A percentile compares a stretch with the other conserved stretches of the same genome.
Evolutionary conservation across 2,329 filamentous ascomycete genomes (phyloP).

Genomic region (Phaeomoniella chlamydospora): DNA sequence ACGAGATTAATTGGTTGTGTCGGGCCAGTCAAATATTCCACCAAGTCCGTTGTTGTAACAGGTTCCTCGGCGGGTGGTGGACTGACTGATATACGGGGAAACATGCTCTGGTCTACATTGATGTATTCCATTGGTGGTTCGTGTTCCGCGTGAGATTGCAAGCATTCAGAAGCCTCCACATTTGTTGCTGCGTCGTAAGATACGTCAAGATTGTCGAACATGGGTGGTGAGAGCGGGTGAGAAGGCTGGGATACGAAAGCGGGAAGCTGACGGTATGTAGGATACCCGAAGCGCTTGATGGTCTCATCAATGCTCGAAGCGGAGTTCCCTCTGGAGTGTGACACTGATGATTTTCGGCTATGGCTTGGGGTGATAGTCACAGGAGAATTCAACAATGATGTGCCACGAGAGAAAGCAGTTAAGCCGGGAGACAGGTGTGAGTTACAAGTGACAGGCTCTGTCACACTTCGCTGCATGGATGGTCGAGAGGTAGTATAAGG

Average conservation of each 20-base stretch:
- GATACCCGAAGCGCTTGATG: constrained; percentile 61
- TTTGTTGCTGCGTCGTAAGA: constrained; percentile 24
- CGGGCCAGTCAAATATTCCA: constrained; percentile 61
- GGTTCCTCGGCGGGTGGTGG: constrained; percentile 4
- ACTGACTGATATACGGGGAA: constrained; percentile 16
- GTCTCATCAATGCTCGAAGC: constrained; percentile 54
- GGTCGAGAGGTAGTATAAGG: constrained; percentile 32
- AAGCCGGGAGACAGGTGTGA: constrained; percentile 25
- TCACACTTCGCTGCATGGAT: constrained; percentile 27
- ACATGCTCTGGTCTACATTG: neutral
- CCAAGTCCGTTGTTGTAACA: constrained; percentile 47
- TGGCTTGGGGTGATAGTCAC: constrained; percentile 36
- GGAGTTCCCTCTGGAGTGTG: constrained; percentile 46
- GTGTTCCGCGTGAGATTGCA: neutral
- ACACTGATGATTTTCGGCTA: constrained; percentile 21
- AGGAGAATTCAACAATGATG: constrained; percentile 48
- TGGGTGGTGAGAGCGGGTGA: constrained; percentile 21
- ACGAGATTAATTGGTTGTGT: constrained; percentile 77
- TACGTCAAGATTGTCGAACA: constrained; percentile 10
- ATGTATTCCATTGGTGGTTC: neutral
- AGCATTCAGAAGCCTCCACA: constrained; percentile 3
- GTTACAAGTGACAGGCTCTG: constrained; percentile 29
- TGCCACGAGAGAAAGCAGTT: constrained; percentile 22
- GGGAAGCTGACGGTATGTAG: constrained; percentile 69
- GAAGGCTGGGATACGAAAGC: constrained; percentile 33